These are phyloP conservation scores for Passiflora organensis DNA, from an alignment of 345 rosid species.

Conservation along the genomic window DNA sequence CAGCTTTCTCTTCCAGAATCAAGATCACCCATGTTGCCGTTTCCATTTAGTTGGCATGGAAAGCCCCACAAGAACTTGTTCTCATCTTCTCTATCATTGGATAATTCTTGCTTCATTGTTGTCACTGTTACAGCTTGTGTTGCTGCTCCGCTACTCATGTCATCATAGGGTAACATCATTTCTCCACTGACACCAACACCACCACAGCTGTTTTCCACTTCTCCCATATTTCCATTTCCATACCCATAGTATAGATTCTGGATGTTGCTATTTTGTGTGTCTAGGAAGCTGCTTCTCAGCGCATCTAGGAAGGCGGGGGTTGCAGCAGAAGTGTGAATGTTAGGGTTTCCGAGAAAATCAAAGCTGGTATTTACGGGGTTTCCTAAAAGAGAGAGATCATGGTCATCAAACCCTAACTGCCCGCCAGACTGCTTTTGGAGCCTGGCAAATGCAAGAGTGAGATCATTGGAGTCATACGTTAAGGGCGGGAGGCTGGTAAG, in stretches of 20 bases:
- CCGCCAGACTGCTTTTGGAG: conserved; percentile 49
- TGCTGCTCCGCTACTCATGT: conserved; percentile 22
- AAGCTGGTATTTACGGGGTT: conserved; percentile 20
- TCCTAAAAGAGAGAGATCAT: conserved; percentile 40
- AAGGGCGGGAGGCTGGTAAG: conserved; percentile 35
- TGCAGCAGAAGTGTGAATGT: conserved; percentile 2
- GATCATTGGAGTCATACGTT: conserved; percentile 58
- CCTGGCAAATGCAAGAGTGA: conserved; percentile 68
- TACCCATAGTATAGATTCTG: conserved; percentile 43
- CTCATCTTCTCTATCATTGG: conserved; percentile 37
- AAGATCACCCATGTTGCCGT: conserved; percentile 10
- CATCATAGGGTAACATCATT: conserved; percentile 6
- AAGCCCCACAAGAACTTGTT: conserved; percentile 47
- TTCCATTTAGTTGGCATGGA: conserved; percentile 76
- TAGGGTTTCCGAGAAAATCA: conserved; percentile 24
- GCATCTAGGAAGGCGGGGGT: conserved; percentile 11
- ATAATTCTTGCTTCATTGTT: conserved; percentile 56
- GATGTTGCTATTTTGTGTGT: conserved; percentile 30
- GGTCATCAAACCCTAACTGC: conserved; percentile 59
- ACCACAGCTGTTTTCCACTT: conserved; percentile 10
- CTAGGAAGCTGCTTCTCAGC: conserved; percentile 32
- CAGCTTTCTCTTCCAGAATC: conserved; percentile 21
- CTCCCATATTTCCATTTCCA: conserved; percentile 37
- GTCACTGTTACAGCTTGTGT: conserved; percentile 41
- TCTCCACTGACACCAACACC: neutral